Conservation (phyloP, 495 filamentous ascomycete genomes). For the Neurospora terricola region DNA sequence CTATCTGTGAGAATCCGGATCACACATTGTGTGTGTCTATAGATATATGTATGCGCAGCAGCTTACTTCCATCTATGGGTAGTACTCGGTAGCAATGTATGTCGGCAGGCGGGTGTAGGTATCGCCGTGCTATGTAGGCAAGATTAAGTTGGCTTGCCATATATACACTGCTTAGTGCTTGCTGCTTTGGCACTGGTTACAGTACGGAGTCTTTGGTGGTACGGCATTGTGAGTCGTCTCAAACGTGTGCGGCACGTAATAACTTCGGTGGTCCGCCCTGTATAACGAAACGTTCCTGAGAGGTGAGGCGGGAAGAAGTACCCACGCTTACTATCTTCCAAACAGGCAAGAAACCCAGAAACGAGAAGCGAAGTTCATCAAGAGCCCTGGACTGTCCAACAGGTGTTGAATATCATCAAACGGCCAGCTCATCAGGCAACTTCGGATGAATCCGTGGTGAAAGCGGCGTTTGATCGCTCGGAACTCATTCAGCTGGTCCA, state of each 20-base stretch:
- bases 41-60: neutral
- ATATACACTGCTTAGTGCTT: neutral
- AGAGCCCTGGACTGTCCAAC: neutral
- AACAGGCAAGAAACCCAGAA: neutral
- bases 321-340: neutral
- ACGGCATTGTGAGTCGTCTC: neutral
- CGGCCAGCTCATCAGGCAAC: neutral
- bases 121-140: neutral
- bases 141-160: neutral
- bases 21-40: neutral
- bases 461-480: neutral
- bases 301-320: neutral
- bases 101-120: neutral
- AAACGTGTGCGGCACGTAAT: neutral
- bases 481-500: neutral
- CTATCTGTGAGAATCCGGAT: neutral
- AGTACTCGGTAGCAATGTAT: neutral
- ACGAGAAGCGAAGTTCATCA: neutral
- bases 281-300: neutral
- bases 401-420: neutral
- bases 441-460: neutral
- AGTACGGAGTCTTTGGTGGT: neutral
- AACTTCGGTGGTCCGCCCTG: neutral
- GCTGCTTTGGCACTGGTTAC: neutral
- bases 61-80: neutral